Evolutionary conservation across 768 basidiomycete species (phyloP).

Genomic region (Clathrus columnatus): DNA sequence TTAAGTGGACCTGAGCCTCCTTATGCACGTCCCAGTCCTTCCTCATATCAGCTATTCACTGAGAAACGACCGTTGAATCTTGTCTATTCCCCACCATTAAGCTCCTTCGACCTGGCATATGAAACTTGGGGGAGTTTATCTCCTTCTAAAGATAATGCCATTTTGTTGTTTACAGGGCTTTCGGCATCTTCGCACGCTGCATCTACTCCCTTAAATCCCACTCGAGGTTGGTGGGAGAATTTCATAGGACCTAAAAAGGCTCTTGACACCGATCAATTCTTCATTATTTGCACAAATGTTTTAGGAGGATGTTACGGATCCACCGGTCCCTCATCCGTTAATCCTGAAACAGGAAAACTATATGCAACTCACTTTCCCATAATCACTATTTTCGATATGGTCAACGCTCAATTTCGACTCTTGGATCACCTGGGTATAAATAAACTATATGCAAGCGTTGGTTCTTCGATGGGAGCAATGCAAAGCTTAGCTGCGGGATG

Average conservation of each 20-base stretch:
- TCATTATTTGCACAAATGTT: slow-evolving; percentile 92
- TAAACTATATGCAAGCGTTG: slow-evolving; percentile 87
- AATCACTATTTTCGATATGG: slow-evolving; percentile 95
- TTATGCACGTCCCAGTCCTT: slow-evolving; percentile 71
- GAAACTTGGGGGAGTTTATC: slow-evolving; percentile 96
- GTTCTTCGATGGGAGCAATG: slow-evolving; percentile 97
- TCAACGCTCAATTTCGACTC: slow-evolving; percentile 80
- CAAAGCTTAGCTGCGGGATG: slow-evolving; percentile 94
- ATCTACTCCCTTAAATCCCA: slow-evolving; percentile 62
- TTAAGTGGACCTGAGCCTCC: slow-evolving; percentile 64
- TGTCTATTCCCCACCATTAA: slow-evolving; percentile 46
- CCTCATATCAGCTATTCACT: slow-evolving; percentile 62
- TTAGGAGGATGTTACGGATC: slow-evolving; percentile 97
- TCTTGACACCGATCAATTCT: slow-evolving; percentile 87
- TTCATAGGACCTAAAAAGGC: slow-evolving; percentile 95
- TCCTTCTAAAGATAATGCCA: slow-evolving; percentile 69
- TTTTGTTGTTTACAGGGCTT: slow-evolving; percentile 92
- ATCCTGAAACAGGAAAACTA: slow-evolving; percentile 54
- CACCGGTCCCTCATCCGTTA: slow-evolving; percentile 84
- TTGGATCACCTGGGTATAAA: slow-evolving; percentile 79
- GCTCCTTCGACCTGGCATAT: slow-evolving; percentile 83
- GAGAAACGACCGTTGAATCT: slow-evolving; percentile 57
- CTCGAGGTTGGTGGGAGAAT: slow-evolving; percentile 97
- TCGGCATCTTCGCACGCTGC: slow-evolving; percentile 95
- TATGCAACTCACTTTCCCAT: slow-evolving; percentile 92